Evolutionary conservation across 345 rosid species (phyloP).

Genomic region (Excoecaria cochinchinensis): DNA sequence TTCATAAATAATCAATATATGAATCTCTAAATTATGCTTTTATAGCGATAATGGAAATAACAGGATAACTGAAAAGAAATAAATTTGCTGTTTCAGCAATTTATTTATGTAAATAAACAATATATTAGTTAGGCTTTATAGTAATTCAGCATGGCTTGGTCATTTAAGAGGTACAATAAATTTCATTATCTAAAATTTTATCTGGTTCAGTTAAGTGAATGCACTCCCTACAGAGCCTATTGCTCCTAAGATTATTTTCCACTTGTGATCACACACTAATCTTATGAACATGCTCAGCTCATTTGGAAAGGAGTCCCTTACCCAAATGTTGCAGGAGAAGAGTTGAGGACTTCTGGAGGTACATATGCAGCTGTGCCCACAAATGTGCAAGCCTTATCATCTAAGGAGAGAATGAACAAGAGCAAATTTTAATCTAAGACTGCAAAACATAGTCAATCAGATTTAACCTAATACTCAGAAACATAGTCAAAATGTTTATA

Average conservation of each 20-base stretch:
- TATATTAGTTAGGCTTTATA: neutral
- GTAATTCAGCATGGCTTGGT: neutral
- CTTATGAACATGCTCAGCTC: neutral
- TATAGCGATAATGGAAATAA: too few relatives aligned
- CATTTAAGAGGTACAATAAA: neutral
- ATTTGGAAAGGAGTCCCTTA: slow-evolving; percentile 25
- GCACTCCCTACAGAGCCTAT: neutral
- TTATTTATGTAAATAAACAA: neutral
- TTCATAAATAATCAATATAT: too few relatives aligned
- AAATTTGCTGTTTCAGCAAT: neutral
- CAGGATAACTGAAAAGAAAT: neutral
- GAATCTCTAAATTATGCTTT: too few relatives aligned
- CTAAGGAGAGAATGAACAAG: slow-evolving; percentile 37
- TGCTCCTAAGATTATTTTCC: slow-evolving; percentile 3
- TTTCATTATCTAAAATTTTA: neutral
- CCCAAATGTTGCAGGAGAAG: slow-evolving; percentile 99
- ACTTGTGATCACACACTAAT: neutral
- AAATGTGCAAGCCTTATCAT: slow-evolving; percentile 91
- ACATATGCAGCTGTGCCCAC: slow-evolving; percentile 99
- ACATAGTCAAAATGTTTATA: neutral
- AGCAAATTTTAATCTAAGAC: slow-evolving; percentile 9
- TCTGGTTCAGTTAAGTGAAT: too few relatives aligned
- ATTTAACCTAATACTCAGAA: neutral
- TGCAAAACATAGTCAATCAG: neutral
- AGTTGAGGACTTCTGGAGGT: slow-evolving; percentile 96